Evolutionary conservation across 495 filamentous ascomycete species (phyloP).

Genomic region (Podospora australis): DNA sequence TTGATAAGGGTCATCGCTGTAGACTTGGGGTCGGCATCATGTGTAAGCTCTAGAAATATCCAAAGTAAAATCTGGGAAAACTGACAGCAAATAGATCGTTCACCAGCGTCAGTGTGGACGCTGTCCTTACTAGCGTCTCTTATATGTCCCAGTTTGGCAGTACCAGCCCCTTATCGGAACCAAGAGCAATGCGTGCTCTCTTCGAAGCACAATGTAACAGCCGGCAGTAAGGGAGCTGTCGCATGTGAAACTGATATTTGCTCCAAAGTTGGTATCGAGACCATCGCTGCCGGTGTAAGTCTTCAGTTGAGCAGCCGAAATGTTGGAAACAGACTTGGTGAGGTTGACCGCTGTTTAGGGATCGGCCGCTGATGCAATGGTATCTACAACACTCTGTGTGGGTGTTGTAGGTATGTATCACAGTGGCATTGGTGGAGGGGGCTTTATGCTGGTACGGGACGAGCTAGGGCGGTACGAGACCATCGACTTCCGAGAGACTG

Average conservation of each 20-base stretch:
- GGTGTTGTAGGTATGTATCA: constrained; percentile 85
- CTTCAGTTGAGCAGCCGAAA: not conserved
- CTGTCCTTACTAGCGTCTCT: not conserved
- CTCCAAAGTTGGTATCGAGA: constrained; percentile 66
- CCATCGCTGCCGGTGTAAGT: constrained; percentile 54
- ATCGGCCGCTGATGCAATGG: constrained; percentile 69
- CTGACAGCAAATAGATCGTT: not conserved
- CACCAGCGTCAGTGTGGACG: not conserved
- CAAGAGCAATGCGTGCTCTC: constrained; percentile 5
- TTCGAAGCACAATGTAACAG: not conserved
- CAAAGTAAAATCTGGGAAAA: not conserved
- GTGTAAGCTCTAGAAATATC: not conserved
- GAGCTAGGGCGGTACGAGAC: constrained; percentile 60
- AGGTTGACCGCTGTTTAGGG: constrained; percentile 38
- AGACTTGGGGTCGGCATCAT: too few relatives aligned
- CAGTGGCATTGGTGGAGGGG: constrained; percentile 82
- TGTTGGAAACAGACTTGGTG: not conserved
- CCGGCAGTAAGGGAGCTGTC: constrained; percentile 58
- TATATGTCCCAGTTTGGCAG: not conserved
- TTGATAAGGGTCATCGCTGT: too few relatives aligned
- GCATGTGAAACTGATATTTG: constrained; percentile 72
- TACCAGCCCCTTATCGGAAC: not conserved
- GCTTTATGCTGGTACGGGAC: constrained; percentile 71
- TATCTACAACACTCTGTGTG: constrained; percentile 67
- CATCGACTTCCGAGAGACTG: constrained; percentile 82